A percentile compares a stretch with the other conserved stretches of the same genome.
phyloP scores from a whole-genome alignment of 2,329 filamentous ascomycete genomes.

The Coniochaeta pulveracea region DNA sequence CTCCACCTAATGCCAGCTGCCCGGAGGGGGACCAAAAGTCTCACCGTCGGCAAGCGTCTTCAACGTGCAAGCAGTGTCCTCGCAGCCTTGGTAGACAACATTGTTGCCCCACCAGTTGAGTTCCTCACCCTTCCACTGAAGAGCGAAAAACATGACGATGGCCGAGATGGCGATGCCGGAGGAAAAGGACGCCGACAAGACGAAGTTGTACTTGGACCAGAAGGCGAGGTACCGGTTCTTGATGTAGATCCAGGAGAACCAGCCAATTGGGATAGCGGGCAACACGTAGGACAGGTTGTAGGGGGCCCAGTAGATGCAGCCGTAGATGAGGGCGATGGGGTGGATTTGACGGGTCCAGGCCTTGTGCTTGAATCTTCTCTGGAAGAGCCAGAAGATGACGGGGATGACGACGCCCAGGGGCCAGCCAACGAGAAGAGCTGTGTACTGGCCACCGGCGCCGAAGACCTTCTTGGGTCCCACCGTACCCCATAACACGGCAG shows the following conservation, averaged over 20 bases:
- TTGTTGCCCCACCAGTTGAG: constrained; percentile 39
- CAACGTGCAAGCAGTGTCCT: constrained; percentile 10
- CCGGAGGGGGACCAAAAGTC: constrained; percentile 8
- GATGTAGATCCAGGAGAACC: constrained; percentile 35
- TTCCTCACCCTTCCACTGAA: constrained; percentile 30
- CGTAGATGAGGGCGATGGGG: constrained; percentile 34
- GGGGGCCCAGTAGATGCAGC: constrained; percentile 32
- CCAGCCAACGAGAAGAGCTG: constrained; percentile 34
- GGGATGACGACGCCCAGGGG: constrained; percentile 35
- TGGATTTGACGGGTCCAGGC: constrained; percentile 30
- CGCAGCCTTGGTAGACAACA: constrained; percentile 11
- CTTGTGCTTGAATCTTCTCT: constrained; percentile 20
- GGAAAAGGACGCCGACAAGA: constrained; percentile 38
- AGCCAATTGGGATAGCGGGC: constrained; percentile 34
- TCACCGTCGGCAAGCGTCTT: constrained; percentile 9
- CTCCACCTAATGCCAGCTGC: constrained; percentile 5
- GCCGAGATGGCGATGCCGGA: constrained; percentile 37
- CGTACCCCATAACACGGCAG: constrained; percentile 42
- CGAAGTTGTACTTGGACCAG: constrained; percentile 45
- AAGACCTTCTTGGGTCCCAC: constrained; percentile 40
- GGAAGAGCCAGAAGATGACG: constrained; percentile 24
- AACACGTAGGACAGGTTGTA: constrained; percentile 38
- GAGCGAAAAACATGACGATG: constrained; percentile 41
- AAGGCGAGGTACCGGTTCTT: constrained; percentile 30
- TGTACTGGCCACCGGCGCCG: constrained; percentile 35